Conservation (phyloP, 768 basidiomycete genomes). For the Tricholoma terreum region DNA sequence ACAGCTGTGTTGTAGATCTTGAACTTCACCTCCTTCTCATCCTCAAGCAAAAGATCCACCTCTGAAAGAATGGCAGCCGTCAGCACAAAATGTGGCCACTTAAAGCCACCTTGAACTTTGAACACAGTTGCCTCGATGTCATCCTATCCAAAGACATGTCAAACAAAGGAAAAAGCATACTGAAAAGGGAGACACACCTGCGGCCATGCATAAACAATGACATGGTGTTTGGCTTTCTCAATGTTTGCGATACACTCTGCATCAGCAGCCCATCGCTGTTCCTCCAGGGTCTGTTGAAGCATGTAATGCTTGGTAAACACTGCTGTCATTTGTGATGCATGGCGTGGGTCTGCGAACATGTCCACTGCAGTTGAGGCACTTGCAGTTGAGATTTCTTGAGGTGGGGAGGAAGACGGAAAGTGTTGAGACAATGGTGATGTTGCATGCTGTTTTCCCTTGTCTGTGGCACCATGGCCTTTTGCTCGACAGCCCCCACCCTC, state of each 20-base stretch:
- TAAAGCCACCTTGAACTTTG: slow-evolving; percentile 1
- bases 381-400: not conserved
- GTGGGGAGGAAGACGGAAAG: not conserved
- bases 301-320: not conserved
- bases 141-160: not conserved
- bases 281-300: not conserved
- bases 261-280: too few species aligned
- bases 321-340: not conserved
- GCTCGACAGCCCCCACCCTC: too few species aligned
- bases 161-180: too few species aligned
- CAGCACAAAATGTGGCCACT: not conserved
- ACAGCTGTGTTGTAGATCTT: not conserved
- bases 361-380: not conserved
- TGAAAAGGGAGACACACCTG: too few species aligned
- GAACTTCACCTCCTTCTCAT: not conserved
- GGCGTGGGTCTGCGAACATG: too few species aligned
- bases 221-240: too few species aligned
- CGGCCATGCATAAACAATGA: too few species aligned
- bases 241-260: too few species aligned
- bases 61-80: not conserved
- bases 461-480: not conserved
- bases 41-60: not conserved
- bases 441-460: not conserved
- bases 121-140: not conserved
- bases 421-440: not conserved